Conservation (phyloP, 2,329 filamentous ascomycete genomes). For the Fusarium begoniae region DNA sequence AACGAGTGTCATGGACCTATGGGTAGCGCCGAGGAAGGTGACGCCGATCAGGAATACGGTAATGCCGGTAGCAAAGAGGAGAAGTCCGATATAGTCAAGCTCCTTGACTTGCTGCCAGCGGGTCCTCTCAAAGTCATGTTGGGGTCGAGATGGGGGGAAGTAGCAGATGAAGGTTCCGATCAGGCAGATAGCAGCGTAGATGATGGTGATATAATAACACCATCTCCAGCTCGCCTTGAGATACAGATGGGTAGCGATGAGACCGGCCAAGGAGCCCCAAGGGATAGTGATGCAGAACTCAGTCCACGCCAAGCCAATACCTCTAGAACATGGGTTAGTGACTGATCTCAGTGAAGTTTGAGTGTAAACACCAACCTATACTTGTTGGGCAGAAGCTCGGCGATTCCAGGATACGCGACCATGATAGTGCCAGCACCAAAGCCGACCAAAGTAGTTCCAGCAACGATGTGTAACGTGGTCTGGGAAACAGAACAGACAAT, state of each 20-base stretch:
- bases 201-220: conserved; percentile 14
- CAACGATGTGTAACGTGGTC: background rate
- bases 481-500: conserved; percentile 1
- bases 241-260: conserved; percentile 6
- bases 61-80: conserved; percentile 4
- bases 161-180: conserved; percentile 9
- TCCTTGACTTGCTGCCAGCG: conserved; percentile 16
- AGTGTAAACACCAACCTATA: background rate
- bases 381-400: conserved; percentile 6
- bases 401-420: conserved; percentile 6
- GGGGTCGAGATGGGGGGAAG: conserved; percentile 3
- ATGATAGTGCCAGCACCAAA: conserved; percentile 10
- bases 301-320: conserved; percentile 7
- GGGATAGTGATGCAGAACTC: conserved; percentile 11
- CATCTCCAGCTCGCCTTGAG: conserved; percentile 9
- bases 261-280: background rate
- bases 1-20: conserved; percentile 1
- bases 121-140: conserved; percentile 12
- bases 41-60: background rate
- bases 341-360: background rate
- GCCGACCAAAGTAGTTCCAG: conserved; percentile 6
- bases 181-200: background rate
- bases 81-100: conserved; percentile 5
- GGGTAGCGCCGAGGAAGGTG: conserved; percentile 1
- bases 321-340: background rate